Percentiles rank a stretch among this genome's conserved stretches.
phyloP scores from a whole-genome alignment of 148 eudicot species.

The Rhododendron vialii region DNA sequence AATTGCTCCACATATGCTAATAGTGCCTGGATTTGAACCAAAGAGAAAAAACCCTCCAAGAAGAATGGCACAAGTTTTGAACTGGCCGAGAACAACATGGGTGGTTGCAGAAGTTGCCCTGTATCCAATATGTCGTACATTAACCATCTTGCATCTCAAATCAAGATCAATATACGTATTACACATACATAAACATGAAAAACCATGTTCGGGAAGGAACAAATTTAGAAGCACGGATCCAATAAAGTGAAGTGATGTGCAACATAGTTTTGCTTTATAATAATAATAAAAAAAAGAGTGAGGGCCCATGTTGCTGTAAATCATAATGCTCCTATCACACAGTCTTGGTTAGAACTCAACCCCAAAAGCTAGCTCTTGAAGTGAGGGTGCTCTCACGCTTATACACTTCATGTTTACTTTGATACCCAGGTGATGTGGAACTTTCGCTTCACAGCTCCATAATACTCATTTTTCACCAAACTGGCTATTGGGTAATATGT shows the following conservation, averaged over 20 bases:
- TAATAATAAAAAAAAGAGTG: not conserved
- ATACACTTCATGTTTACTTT: not conserved
- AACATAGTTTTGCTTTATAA: not conserved
- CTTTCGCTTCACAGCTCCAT: not conserved
- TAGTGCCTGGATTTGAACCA: conserved; percentile 81
- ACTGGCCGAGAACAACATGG: conserved; percentile 91
- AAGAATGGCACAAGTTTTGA: conserved; percentile 93
- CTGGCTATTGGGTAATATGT: not conserved
- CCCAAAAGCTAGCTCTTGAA: not conserved
- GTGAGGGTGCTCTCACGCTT: not conserved
- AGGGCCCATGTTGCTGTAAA: not conserved
- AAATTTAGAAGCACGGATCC: not conserved
- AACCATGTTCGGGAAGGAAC: not conserved
- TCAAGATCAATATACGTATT: not conserved
- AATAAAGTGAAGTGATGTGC: not conserved
- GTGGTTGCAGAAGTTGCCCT: conserved; percentile 96
- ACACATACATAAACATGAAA: not conserved
- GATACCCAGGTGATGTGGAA: not conserved
- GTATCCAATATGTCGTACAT: not conserved
- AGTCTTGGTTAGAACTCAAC: not conserved
- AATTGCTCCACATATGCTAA: conserved; percentile 73
- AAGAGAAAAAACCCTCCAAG: conserved; percentile 76
- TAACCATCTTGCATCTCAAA: not conserved
- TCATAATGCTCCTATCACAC: not conserved
- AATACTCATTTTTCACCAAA: not conserved